Conservation (phyloP, 1,139 yeast species). For the Magnusiomyces ingens region DNA sequence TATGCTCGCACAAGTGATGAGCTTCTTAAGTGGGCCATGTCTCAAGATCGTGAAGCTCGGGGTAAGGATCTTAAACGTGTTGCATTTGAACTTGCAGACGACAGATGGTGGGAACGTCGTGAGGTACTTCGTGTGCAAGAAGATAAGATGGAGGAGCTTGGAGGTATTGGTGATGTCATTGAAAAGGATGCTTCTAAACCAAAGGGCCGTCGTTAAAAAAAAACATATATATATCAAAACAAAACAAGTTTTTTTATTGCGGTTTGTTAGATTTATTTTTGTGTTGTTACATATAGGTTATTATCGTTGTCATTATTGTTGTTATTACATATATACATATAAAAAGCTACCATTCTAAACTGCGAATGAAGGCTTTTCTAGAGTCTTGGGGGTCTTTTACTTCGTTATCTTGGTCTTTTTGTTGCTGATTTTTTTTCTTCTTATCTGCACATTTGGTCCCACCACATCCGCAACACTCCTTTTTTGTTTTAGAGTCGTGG, state of each 20-base stretch:
- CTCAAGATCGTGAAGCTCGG: conserved; percentile 68
- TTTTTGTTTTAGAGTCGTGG: not conserved
- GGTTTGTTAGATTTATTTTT: not conserved
- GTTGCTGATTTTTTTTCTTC: not conserved
- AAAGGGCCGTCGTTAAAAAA: conserved; percentile 21
- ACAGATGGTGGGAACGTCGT: conserved; percentile 98
- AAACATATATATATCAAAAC: too few relatives aligned
- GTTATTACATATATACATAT: too few relatives aligned
- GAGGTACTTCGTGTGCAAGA: conserved; percentile 85
- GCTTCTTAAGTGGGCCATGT: conserved; percentile 82
- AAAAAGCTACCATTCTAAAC: not conserved
- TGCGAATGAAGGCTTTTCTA: not conserved
- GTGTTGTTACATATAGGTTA: too few relatives aligned
- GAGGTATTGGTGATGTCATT: conserved; percentile 87
- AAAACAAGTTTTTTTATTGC: too few relatives aligned
- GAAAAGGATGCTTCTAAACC: conserved; percentile 55
- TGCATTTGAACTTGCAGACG: conserved; percentile 86
- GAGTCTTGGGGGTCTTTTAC: too few relatives aligned
- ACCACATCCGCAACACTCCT: not conserved
- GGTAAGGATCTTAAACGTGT: conserved; percentile 87
- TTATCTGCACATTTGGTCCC: conserved; percentile 1
- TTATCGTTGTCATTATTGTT: not conserved
- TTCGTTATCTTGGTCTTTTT: not conserved
- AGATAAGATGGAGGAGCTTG: conserved; percentile 80
- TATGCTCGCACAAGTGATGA: conserved; percentile 81